These are phyloP conservation scores for Talaromyces sp. DNA, from an alignment of 2,329 filamentous ascomycete genomes.

Conservation along the genomic window DNA sequence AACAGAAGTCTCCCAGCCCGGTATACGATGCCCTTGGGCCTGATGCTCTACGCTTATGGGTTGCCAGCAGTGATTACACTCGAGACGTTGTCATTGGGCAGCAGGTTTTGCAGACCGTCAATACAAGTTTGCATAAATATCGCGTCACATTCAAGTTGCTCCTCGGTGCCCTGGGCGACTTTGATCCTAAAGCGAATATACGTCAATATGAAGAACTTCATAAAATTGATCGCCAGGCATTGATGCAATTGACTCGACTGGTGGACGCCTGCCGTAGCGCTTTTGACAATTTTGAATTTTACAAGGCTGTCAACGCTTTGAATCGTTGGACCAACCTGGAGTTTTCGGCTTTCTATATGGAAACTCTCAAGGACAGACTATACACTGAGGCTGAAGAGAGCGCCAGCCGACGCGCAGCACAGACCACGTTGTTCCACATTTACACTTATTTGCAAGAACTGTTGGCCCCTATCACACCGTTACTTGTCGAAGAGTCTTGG, in stretches of 20 bases:
- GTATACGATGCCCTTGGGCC: constrained; percentile 71
- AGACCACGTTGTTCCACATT: constrained; percentile 58
- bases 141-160: constrained; percentile 88
- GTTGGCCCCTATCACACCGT: constrained; percentile 74
- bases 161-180: constrained; percentile 66
- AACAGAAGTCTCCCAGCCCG: constrained; percentile 33
- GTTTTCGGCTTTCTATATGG: constrained; percentile 90
- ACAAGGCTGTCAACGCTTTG: constrained; percentile 68
- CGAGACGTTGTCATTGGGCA: constrained; percentile 79
- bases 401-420: constrained; percentile 55
- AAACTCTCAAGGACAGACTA: constrained; percentile 83
- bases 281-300: constrained; percentile 74
- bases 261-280: constrained; percentile 62
- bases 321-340: constrained; percentile 80
- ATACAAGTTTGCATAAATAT: constrained; percentile 77
- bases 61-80: constrained; percentile 86
- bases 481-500: constrained; percentile 87
- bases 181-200: constrained; percentile 40
- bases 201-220: constrained; percentile 51
- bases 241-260: constrained; percentile 67
- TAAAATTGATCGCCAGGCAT: constrained; percentile 68
- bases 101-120: constrained; percentile 70
- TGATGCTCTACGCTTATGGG: constrained; percentile 87
- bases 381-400: constrained; percentile 76
- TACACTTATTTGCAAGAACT: constrained; percentile 71